Percentiles rank a stretch among this genome's conserved stretches.
phyloP scores from a whole-genome alignment of 371 early-diverging fungal species.

The Parasitella parasitica region DNA sequence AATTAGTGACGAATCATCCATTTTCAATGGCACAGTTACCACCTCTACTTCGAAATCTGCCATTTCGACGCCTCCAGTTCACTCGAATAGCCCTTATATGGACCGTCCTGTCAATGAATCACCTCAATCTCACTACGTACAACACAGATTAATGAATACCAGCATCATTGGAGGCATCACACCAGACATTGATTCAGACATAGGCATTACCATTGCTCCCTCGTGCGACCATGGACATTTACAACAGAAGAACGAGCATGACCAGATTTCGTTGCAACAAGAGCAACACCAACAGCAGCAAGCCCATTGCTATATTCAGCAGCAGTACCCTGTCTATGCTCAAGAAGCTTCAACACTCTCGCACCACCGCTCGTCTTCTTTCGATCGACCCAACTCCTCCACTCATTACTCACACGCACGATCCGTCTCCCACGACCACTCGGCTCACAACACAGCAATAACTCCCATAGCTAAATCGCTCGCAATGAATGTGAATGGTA shows the following conservation, averaged over 20 bases:
- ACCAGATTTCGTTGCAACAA: not conserved
- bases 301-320: not conserved
- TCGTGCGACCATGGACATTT: not conserved
- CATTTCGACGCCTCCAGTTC: not conserved
- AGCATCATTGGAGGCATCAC: slow-evolving; percentile 46
- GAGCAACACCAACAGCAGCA: slow-evolving; percentile 1
- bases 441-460: not conserved
- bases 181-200: slow-evolving; percentile 24
- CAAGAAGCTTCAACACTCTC: not conserved
- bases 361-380: slow-evolving; percentile 9
- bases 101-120: not conserved
- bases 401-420: slow-evolving; percentile 2
- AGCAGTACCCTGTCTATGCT: not conserved
- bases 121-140: slow-evolving; percentile 29
- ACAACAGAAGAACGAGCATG: not conserved
- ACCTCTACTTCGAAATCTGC: not conserved
- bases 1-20: slow-evolving; percentile 2
- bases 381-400: not conserved
- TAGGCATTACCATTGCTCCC: slow-evolving; percentile 4
- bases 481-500: not conserved
- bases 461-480: not conserved
- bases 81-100: not conserved
- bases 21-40: not conserved
- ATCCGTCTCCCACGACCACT: slow-evolving; percentile 4
- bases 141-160: slow-evolving; percentile 40